A percentile compares a stretch with the other conserved stretches of the same genome.
Evolutionary conservation across 768 basidiomycete species (phyloP).

Genomic region (Bullera alba): DNA sequence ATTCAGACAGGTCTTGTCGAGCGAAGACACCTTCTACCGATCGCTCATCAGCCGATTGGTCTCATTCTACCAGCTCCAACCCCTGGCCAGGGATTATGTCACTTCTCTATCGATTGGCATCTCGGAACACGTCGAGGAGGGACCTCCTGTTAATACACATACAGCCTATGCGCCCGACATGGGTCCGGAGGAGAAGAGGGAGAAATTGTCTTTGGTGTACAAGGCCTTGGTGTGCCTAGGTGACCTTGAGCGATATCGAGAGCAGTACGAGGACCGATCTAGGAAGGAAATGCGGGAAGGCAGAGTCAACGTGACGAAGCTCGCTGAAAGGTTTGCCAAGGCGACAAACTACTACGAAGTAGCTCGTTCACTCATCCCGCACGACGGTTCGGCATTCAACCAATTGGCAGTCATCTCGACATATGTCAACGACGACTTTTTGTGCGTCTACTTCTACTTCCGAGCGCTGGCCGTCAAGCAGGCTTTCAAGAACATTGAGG

Average conservation of each 20-base stretch:
- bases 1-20: constrained; percentile 80
- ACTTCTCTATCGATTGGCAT: constrained; percentile 2
- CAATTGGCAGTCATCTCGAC: constrained; percentile 89
- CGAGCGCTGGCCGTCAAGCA: constrained; percentile 78
- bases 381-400: constrained; percentile 90
- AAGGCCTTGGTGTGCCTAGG: constrained; percentile 88
- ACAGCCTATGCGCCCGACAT: constrained; percentile 16
- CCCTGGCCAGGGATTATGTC: constrained; percentile 40
- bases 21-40: constrained; percentile 88
- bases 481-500: constrained; percentile 78
- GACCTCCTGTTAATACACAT: constrained; percentile 1
- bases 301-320: not conserved
- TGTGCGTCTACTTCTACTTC: constrained; percentile 76
- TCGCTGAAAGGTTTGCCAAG: constrained; percentile 48
- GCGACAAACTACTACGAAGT: constrained; percentile 63
- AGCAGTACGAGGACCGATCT: constrained; percentile 58
- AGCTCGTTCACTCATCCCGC: constrained; percentile 70
- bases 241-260: constrained; percentile 87
- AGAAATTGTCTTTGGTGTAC: constrained; percentile 66
- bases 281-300: constrained; percentile 3
- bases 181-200: constrained; percentile 55
- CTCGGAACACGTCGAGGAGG: constrained; percentile 1
- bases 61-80: constrained; percentile 55
- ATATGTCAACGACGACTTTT: constrained; percentile 75
- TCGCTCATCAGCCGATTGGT: constrained; percentile 69